Evolutionary conservation across 2,329 filamentous ascomycete species (phyloP).

Genomic region (Pseudogymnoascus sp.): DNA sequence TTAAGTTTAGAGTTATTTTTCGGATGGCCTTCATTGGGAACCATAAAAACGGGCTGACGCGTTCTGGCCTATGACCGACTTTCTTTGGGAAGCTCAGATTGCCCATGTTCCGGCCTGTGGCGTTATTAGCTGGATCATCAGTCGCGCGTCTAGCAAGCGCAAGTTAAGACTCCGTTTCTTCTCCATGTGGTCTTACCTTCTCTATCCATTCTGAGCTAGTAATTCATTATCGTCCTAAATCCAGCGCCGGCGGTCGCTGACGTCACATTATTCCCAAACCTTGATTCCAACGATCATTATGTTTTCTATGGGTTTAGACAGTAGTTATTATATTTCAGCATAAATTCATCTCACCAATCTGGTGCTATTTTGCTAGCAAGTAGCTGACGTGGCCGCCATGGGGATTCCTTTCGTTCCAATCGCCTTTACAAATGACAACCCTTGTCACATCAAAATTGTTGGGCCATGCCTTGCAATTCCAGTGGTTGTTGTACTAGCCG

Average conservation of each 20-base stretch:
- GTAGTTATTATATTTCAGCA: background rate
- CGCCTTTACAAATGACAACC: constrained; percentile 28
- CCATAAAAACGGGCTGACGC: background rate
- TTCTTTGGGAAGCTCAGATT: background rate
- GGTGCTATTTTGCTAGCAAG: constrained; percentile 32
- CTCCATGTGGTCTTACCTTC: background rate
- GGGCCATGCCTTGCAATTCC: constrained; percentile 9
- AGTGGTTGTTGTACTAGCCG: constrained; percentile 40
- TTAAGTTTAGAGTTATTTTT: background rate
- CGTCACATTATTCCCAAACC: background rate
- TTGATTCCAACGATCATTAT: background rate
- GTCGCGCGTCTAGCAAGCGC: background rate
- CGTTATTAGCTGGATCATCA: background rate
- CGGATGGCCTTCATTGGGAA: background rate
- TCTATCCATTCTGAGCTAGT: background rate
- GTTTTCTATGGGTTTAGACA: background rate
- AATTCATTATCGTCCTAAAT: background rate
- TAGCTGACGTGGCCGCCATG: constrained; percentile 27
- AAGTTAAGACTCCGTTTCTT: background rate
- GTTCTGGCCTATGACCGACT: background rate
- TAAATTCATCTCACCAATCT: background rate
- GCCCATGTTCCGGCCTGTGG: background rate
- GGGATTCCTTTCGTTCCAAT: background rate
- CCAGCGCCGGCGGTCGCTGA: background rate
- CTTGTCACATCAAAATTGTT: constrained; percentile 30